Evolutionary conservation across 2,329 filamentous ascomycete species (phyloP).

Genomic region (Tolypocladium paradoxum): DNA sequence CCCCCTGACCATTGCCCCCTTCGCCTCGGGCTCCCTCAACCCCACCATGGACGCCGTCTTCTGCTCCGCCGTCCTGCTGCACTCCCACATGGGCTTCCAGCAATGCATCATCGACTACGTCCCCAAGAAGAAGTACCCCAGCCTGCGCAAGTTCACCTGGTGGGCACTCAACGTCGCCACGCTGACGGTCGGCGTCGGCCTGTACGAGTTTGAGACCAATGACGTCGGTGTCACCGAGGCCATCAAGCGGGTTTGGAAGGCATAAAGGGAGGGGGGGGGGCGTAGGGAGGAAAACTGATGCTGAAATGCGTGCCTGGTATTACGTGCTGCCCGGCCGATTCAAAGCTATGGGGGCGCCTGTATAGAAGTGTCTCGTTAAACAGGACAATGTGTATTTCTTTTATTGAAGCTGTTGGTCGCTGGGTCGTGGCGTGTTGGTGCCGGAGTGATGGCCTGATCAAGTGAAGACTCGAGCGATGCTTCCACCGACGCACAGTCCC

Average conservation of each 20-base stretch:
- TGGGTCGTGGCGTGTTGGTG: neutral
- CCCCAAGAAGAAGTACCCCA: slow-evolving; percentile 59
- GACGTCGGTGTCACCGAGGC: slow-evolving; percentile 90
- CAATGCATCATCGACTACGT: slow-evolving; percentile 87
- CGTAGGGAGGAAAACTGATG: neutral
- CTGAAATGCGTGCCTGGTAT: neutral
- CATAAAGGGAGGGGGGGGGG: slow-evolving; percentile 31
- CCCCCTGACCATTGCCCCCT: slow-evolving; percentile 80
- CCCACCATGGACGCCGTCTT: slow-evolving; percentile 79
- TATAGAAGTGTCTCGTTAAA: slow-evolving; percentile 9
- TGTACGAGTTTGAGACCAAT: slow-evolving; percentile 99
- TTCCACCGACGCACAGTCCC: neutral
- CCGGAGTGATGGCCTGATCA: neutral
- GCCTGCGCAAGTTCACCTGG: slow-evolving; percentile 52
- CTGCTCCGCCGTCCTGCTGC: slow-evolving; percentile 72
- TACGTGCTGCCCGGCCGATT: neutral
- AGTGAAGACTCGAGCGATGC: neutral
- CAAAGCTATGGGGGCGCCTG: slow-evolving; percentile 2
- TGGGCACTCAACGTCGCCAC: slow-evolving; percentile 76
- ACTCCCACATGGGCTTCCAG: slow-evolving; percentile 95
- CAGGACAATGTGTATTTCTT: slow-evolving; percentile 5
- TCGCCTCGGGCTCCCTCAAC: slow-evolving; percentile 85
- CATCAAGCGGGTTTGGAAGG: slow-evolving; percentile 81
- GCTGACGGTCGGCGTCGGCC: slow-evolving; percentile 68
- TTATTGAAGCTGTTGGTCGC: neutral